A percentile compares a stretch with the other conserved stretches of the same genome.
Evolutionary conservation across 768 basidiomycete genomes (phyloP).

Genomic region (Pisolithus orientalis): DNA sequence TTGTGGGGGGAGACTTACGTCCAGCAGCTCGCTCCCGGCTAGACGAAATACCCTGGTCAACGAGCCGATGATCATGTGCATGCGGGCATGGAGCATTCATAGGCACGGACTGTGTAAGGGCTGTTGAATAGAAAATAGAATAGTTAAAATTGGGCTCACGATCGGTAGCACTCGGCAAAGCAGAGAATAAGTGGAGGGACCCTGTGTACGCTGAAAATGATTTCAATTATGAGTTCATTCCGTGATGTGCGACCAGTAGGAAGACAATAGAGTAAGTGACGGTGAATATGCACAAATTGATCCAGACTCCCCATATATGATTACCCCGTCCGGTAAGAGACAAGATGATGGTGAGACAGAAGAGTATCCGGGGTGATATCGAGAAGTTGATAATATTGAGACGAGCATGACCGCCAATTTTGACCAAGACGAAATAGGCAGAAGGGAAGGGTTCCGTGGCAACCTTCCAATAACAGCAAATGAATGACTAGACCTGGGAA

Average conservation of each 20-base stretch:
- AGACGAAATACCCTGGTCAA: conserved; percentile 9
- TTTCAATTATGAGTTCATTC: conserved; percentile 16
- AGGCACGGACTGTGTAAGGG: conserved; percentile 14
- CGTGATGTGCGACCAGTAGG: conserved; percentile 8
- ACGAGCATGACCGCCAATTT: conserved; percentile 1
- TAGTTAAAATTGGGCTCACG: conserved; percentile 16
- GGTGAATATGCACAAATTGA: conserved; percentile 8
- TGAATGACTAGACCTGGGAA: conserved; percentile 3
- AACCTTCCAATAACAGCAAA: conserved; percentile 7
- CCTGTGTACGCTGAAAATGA: conserved; percentile 11
- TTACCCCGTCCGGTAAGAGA: conserved; percentile 1
- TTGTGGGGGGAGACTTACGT: conserved; percentile 26
- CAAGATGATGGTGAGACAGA: neutral
- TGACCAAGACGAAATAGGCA: conserved; percentile 7
- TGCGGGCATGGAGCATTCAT: conserved; percentile 1
- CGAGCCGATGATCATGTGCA: conserved; percentile 6
- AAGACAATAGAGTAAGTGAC: neutral
- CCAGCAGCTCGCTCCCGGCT: conserved; percentile 27
- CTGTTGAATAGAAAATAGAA: conserved; percentile 21
- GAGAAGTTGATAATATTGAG: conserved; percentile 8
- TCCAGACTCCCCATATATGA: neutral
- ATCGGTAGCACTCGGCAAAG: conserved; percentile 14
- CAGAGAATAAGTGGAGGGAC: conserved; percentile 4
- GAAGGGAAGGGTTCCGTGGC: conserved; percentile 3
- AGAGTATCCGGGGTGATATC: conserved; percentile 22